Evolutionary conservation across 805 yeast genomes (phyloP).

Genomic region (Clavispora santaluciae): DNA sequence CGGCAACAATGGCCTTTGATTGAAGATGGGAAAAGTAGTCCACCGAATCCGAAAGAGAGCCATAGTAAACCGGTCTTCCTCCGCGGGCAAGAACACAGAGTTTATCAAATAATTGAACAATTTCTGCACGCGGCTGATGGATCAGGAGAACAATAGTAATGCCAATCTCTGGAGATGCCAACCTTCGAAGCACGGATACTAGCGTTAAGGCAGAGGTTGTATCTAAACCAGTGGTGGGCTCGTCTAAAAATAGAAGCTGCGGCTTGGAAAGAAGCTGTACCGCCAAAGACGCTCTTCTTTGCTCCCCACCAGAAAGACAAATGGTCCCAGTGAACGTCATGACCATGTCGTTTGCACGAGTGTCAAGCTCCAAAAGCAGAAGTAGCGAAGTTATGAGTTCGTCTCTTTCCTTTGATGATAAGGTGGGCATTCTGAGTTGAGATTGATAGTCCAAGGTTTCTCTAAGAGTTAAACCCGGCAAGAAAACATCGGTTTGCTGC

Average conservation of each 20-base stretch:
- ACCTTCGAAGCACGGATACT: conserved; percentile 53
- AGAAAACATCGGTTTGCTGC: conserved; percentile 68
- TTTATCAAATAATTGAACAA: conserved; percentile 61
- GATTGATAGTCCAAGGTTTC: conserved; percentile 73
- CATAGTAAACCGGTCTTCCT: conserved; percentile 47
- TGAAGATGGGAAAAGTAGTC: conserved; percentile 39
- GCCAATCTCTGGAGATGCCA: conserved; percentile 45
- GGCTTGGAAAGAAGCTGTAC: conserved; percentile 76
- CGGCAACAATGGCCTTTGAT: conserved; percentile 8
- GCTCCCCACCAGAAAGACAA: conserved; percentile 83
- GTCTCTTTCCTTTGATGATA: conserved; percentile 40
- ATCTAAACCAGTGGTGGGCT: conserved; percentile 86
- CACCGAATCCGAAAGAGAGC: conserved; percentile 39
- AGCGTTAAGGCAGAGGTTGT: conserved; percentile 68
- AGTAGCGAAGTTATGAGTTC: conserved; percentile 56
- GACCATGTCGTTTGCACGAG: conserved; percentile 55
- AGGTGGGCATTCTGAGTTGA: conserved; percentile 55
- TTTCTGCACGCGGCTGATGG: conserved; percentile 83
- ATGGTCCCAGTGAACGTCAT: conserved; percentile 45
- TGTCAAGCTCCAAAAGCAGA: conserved; percentile 59
- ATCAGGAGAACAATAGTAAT: conserved; percentile 71
- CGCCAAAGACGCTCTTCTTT: conserved; percentile 70
- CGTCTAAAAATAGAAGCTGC: conserved; percentile 71
- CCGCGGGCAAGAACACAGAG: conserved; percentile 60
- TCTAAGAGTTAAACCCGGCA: conserved; percentile 65